Evolutionary conservation across 768 basidiomycete species (phyloP).

Genomic region (Saitozyma podzolica): DNA sequence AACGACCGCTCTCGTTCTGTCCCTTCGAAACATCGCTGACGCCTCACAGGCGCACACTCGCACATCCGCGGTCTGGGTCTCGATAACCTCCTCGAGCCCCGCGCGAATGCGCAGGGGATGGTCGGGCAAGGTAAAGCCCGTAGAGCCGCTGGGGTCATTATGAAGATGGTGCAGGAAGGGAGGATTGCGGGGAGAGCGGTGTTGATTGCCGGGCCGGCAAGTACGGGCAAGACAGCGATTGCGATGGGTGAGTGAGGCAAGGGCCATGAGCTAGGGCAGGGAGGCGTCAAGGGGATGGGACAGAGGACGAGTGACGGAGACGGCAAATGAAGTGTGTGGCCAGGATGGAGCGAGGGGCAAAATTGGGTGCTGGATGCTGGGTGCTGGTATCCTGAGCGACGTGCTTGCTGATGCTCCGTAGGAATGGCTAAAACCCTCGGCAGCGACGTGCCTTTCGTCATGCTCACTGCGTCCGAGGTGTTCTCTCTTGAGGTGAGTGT

Average conservation of each 20-base stretch:
- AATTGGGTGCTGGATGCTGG: too few species aligned
- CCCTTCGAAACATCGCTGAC: slow-evolving; percentile 13
- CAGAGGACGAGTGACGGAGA: too few species aligned
- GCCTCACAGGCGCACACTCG: slow-evolving; percentile 56
- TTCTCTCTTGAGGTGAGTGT: slow-evolving; percentile 71
- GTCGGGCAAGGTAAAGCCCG: slow-evolving; percentile 95
- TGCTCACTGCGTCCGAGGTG: slow-evolving; percentile 96
- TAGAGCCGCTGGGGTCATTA: slow-evolving; percentile 94
- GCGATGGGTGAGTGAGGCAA: slow-evolving; percentile 70
- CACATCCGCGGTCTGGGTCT: slow-evolving; percentile 95
- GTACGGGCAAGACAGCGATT: slow-evolving; percentile 96
- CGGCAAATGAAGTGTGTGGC: too few species aligned
- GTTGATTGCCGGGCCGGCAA: slow-evolving; percentile 95
- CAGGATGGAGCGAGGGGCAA: too few species aligned
- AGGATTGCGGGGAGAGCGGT: slow-evolving; percentile 93
- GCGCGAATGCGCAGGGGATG: slow-evolving; percentile 84
- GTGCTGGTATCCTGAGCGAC: neutral
- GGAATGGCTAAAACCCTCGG: slow-evolving; percentile 97
- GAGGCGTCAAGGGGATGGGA: too few species aligned
- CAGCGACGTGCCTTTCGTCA: slow-evolving; percentile 92
- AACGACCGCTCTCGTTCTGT: slow-evolving; percentile 9
- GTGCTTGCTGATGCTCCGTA: slow-evolving; percentile 44
- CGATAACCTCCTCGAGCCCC: slow-evolving; percentile 82
- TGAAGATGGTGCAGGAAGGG: slow-evolving; percentile 97
- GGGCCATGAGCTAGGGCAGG: neutral